Conservation (phyloP, 2,329 filamentous ascomycete genomes). For the Xenoacremonium recifei region DNA sequence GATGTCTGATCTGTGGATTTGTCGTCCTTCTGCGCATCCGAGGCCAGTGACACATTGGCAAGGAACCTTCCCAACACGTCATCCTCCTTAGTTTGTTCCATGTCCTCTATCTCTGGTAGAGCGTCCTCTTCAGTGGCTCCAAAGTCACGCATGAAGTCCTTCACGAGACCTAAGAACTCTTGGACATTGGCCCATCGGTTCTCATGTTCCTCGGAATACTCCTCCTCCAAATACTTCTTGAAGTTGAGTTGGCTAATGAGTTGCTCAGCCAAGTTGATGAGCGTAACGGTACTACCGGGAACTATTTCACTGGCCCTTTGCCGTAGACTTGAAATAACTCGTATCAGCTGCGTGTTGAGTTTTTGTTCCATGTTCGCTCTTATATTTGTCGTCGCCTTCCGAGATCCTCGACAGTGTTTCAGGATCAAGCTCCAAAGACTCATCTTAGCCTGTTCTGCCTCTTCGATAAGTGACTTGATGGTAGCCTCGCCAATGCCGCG, state of each 20-base stretch:
- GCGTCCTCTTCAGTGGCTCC: conserved; percentile 49
- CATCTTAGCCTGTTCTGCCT: conserved; percentile 68
- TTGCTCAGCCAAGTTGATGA: conserved; percentile 51
- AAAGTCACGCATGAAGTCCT: conserved; percentile 60
- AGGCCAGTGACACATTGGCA: conserved; percentile 85
- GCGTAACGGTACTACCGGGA: conserved; percentile 26
- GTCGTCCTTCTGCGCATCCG: conserved; percentile 68
- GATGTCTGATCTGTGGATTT: conserved; percentile 54
- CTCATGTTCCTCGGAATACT: conserved; percentile 73
- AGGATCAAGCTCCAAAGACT: conserved; percentile 74
- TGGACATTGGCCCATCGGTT: conserved; percentile 84
- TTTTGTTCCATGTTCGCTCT: conserved; percentile 51
- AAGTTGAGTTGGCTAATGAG: conserved; percentile 67
- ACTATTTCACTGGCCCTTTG: conserved; percentile 28
- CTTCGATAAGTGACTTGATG: conserved; percentile 69
- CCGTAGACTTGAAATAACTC: conserved; percentile 36
- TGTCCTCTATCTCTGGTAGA: conserved; percentile 66
- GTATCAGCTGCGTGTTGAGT: conserved; percentile 49
- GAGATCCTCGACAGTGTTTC: conserved; percentile 51
- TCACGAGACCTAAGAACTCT: conserved; percentile 78
- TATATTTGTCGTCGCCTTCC: conserved; percentile 48
- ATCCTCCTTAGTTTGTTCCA: conserved; percentile 67
- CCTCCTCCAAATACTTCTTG: conserved; percentile 68
- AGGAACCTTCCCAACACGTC: conserved; percentile 72
- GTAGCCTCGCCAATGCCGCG: conserved; percentile 80